These are phyloP conservation scores for Ceratocystis destructans DNA, from an alignment of 2,329 filamentous ascomycete species.

Conservation along the genomic window DNA sequence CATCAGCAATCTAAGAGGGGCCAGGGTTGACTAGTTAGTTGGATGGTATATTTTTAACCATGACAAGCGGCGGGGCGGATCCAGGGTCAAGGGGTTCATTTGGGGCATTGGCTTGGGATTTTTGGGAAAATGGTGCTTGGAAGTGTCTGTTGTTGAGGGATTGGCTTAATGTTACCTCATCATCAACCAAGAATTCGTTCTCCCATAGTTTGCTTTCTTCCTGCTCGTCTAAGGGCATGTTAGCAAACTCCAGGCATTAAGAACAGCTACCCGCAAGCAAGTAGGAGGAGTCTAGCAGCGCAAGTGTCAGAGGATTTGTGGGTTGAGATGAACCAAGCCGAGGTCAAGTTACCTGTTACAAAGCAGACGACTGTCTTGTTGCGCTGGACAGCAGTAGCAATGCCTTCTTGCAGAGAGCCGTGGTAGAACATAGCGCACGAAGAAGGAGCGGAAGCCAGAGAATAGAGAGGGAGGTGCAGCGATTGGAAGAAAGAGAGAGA, in stretches of 20 bases:
- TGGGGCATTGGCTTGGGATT: background rate
- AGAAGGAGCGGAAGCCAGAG: background rate
- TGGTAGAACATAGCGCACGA: slow-evolving; percentile 59
- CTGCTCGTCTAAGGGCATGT: slow-evolving; percentile 43
- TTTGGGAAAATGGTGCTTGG: background rate
- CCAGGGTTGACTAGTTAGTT: background rate
- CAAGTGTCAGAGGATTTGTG: background rate
- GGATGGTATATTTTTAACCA: no score
- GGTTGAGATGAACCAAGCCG: background rate
- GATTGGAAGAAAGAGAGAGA: background rate
- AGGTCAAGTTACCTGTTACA: slow-evolving; percentile 48
- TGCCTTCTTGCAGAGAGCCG: slow-evolving; percentile 68
- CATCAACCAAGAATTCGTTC: slow-evolving; percentile 47
- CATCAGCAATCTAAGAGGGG: slow-evolving; percentile 34
- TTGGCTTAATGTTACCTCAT: slow-evolving; percentile 33
- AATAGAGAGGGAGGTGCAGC: background rate
- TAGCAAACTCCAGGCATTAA: background rate
- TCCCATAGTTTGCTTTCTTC: slow-evolving; percentile 62
- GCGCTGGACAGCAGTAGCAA: slow-evolving; percentile 58
- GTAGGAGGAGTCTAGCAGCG: no score
- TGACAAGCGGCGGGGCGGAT: background rate
- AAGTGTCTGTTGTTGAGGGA: background rate
- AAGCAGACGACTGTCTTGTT: slow-evolving; percentile 74
- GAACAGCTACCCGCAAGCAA: background rate
- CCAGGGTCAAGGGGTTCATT: background rate